Conservation (phyloP, 306 rosid species). For the Prunus mongolica region DNA sequence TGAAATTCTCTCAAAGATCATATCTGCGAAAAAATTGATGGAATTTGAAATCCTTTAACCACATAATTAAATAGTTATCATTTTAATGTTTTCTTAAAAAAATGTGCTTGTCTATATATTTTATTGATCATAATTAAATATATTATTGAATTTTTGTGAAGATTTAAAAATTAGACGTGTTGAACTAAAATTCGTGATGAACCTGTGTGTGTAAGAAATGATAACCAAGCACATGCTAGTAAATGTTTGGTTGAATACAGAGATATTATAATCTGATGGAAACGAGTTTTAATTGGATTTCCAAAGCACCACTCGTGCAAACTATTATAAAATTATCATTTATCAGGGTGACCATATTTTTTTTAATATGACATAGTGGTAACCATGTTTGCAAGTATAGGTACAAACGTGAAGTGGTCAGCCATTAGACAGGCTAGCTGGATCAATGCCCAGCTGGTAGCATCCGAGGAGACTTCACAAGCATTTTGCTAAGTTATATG, state of each 20-base stretch:
- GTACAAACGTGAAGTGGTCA: slow-evolving; percentile 6
- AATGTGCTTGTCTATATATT: no score
- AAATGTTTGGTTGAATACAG: neutral
- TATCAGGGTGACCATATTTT: slow-evolving; percentile 10
- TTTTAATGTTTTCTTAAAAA: no score
- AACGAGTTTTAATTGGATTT: neutral
- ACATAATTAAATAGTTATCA: no score
- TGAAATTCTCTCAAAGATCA: no score
- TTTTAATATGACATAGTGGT: neutral
- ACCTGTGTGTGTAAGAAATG: no score
- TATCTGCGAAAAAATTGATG: no score
- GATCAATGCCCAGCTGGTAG: slow-evolving; percentile 10
- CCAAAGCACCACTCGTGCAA: slow-evolving; percentile 11
- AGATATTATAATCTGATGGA: neutral
- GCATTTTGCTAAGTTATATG: neutral
- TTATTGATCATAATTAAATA: neutral
- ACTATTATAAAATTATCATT: neutral
- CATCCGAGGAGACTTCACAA: slow-evolving; percentile 21
- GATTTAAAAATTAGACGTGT: neutral
- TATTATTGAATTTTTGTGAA: neutral
- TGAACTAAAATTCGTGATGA: no score
- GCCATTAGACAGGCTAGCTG: slow-evolving; percentile 13
- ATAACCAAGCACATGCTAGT: neutral
- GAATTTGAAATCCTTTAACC: no score
- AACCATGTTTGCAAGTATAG: slow-evolving; percentile 13